Percentiles rank a stretch among this genome's conserved stretches.
These are phyloP conservation scores for Alternaria hordeiaustralica DNA, from an alignment of 2,329 filamentous ascomycete genomes.

Conservation along the genomic window DNA sequence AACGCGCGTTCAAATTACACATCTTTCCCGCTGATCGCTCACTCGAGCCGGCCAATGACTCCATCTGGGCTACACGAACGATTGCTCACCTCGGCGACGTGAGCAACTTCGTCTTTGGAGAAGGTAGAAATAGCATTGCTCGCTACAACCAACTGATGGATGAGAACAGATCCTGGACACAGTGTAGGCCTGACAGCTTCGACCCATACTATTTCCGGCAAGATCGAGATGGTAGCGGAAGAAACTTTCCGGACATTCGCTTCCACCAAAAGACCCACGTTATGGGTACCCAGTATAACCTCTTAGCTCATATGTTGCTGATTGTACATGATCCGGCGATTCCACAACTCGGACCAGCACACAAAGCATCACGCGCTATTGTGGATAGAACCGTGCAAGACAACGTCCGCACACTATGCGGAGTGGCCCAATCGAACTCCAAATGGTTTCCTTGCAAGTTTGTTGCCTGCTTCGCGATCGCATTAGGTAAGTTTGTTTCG, in stretches of 20 bases:
- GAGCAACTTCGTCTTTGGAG: conserved; percentile 46
- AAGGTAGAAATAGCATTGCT: conserved; percentile 39
- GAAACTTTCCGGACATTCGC: conserved; percentile 45
- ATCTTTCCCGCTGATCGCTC: conserved; percentile 50
- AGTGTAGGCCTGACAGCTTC: conserved; percentile 41
- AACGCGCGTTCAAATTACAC: conserved; percentile 44
- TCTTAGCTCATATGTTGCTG: conserved; percentile 44
- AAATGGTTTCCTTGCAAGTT: conserved; percentile 46
- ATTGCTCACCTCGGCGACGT: conserved; percentile 49
- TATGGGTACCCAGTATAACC: conserved; percentile 45
- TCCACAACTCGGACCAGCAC: conserved; percentile 45
- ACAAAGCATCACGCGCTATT: conserved; percentile 38
- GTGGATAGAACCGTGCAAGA: conserved; percentile 44
- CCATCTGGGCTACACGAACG: conserved; percentile 52
- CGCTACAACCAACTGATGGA: conserved; percentile 42
- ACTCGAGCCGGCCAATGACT: conserved; percentile 49
- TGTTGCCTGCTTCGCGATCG: conserved; percentile 47
- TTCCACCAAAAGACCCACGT: conserved; percentile 46
- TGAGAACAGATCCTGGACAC: conserved; percentile 44
- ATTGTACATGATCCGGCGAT: conserved; percentile 47
- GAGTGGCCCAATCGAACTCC: conserved; percentile 43
- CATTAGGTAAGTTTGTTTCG: conserved; percentile 30
- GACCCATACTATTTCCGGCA: conserved; percentile 44
- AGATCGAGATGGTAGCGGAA: conserved; percentile 42
- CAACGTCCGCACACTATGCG: conserved; percentile 44